Base-by-base conservation (phyloP, 2,329 filamentous ascomycete genomes). In the Trichoderma atroviride region DNA sequence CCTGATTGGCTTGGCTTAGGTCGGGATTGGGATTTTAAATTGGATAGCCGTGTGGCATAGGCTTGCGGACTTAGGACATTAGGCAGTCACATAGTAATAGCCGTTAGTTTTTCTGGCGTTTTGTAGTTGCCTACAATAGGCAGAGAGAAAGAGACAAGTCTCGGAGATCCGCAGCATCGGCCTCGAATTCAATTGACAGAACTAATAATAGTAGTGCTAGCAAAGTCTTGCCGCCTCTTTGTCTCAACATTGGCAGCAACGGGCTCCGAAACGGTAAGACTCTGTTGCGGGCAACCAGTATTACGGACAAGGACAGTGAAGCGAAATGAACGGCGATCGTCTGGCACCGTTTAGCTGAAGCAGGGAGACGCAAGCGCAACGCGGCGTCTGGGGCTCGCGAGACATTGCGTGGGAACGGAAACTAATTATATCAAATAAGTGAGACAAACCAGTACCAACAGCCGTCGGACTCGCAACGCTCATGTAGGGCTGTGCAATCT, bases 321-420 rank as follows among this genome's bases (percentile, higher is more conserved):
- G 53, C 61, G 14, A 64, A 19, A 65, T 61, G 62, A 43, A 65
- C 53, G 62, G 62, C 62, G 27, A 50, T 43, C 40, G 27, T n/a
- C 3, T 24, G 27, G 14, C 5, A n/a, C 9, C n/a, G 27, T 57
- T 57, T 22, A 47, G 35, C 47, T 29, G 37, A 65, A 57, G 62
- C 62, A 65, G 62, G 62, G 62, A 65, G 62, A 65, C 62, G 62
- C 62, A 65, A 65, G 62, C 62, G 53, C 53, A 65, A 65, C 62
- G 53, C 62, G 62, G 53, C 62, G 62, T 53, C 62, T 65, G 52
- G 31, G 5, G 40, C 40, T 43, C 40, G 40, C 40, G 7, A 43
- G 40, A 43, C 40, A 43, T 43, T 43, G 9, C 40, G 40, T 43
- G 40, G 40, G 40, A 43, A 43, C 19, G 16, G 16, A 43, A 19